A percentile compares a stretch with the other conserved stretches of the same genome.
Conservation (phyloP, 768 basidiomycete genomes). For the Coprinopsis sp. region DNA sequence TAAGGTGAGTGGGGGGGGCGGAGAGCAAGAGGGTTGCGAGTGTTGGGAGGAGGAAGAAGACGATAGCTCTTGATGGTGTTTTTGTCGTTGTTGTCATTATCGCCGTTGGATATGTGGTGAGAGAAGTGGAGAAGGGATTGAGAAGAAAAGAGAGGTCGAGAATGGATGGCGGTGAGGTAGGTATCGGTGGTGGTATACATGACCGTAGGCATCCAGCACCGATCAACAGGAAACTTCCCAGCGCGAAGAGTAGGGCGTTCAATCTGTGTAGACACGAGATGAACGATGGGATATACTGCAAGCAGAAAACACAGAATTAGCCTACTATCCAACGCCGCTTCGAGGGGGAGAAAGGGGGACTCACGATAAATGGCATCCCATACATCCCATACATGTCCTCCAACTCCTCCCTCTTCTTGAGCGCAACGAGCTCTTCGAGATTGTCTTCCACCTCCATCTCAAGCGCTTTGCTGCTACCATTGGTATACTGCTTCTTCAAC, state of each 20-base stretch:
- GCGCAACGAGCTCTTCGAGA: constrained; percentile 56
- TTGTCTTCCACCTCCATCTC: constrained; percentile 55
- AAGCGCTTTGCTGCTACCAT: constrained; percentile 13
- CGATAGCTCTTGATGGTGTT: no score
- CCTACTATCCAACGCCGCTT: constrained; percentile 3
- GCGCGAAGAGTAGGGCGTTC: constrained; percentile 64
- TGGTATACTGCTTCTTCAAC: no score
- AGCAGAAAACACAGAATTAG: constrained; percentile 5
- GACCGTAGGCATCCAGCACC: constrained; percentile 57
- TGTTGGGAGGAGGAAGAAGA: constrained; percentile 46
- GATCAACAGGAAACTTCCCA: constrained; percentile 64
- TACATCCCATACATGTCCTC: constrained; percentile 81
- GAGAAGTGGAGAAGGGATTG: constrained; percentile 7
- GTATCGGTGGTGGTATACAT: constrained; percentile 14
- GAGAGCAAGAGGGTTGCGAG: constrained; percentile 51
- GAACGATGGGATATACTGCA: constrained; percentile 72
- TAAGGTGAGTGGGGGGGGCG: constrained; percentile 62
- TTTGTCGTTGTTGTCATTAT: no score
- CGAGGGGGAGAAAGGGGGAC: constrained; percentile 23
- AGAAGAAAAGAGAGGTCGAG: constrained; percentile 7
- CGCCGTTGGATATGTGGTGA: constrained; percentile 30
- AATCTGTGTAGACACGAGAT: constrained; percentile 73
- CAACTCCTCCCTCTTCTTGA: constrained; percentile 69
- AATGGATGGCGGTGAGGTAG: constrained; percentile 7
- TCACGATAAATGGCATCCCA: constrained; percentile 72